Percentiles rank a stretch among this genome's conserved stretches.
phyloP scores from a whole-genome alignment of 805 yeast species.

The Starmerella sirachaensis region DNA sequence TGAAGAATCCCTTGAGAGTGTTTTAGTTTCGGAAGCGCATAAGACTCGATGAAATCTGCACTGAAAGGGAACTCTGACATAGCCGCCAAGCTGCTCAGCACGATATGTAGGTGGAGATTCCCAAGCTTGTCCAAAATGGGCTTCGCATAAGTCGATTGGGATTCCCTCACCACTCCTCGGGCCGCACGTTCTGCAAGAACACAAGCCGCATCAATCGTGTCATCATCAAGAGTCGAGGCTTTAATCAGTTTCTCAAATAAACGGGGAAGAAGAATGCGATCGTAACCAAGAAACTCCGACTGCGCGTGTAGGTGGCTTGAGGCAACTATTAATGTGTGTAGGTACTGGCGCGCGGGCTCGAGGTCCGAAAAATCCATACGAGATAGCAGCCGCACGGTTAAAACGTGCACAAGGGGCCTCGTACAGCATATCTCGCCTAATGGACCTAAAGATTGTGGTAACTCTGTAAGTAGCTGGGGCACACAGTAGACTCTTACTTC shows the following conservation, averaged over 20 bases:
- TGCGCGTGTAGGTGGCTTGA: slow-evolving; percentile 10
- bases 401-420: slow-evolving; percentile 30
- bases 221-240: background rate
- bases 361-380: slow-evolving; percentile 19
- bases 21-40: slow-evolving; percentile 35
- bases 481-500: slow-evolving; percentile 41
- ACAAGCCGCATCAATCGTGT: slow-evolving; percentile 17
- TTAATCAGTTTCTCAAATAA: slow-evolving; percentile 3
- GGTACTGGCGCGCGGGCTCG: slow-evolving; percentile 13
- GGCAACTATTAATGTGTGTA: slow-evolving; percentile 25
- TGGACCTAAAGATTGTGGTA: slow-evolving; percentile 37
- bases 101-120: slow-evolving; percentile 8
- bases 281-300: slow-evolving; percentile 19
- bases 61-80: slow-evolving; percentile 10
- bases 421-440: slow-evolving; percentile 28
- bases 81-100: slow-evolving; percentile 13
- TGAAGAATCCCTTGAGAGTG: slow-evolving; percentile 21
- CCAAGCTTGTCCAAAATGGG: slow-evolving; percentile 3
- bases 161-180: slow-evolving; percentile 16
- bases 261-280: slow-evolving; percentile 1
- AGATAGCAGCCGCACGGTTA: slow-evolving; percentile 31
- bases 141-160: slow-evolving; percentile 14
- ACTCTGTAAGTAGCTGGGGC: slow-evolving; percentile 39
- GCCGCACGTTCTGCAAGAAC: slow-evolving; percentile 22
- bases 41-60: slow-evolving; percentile 31